Conservation (phyloP, 1,284 basidiomycete species). For the Sporisorium sorghi region DNA sequence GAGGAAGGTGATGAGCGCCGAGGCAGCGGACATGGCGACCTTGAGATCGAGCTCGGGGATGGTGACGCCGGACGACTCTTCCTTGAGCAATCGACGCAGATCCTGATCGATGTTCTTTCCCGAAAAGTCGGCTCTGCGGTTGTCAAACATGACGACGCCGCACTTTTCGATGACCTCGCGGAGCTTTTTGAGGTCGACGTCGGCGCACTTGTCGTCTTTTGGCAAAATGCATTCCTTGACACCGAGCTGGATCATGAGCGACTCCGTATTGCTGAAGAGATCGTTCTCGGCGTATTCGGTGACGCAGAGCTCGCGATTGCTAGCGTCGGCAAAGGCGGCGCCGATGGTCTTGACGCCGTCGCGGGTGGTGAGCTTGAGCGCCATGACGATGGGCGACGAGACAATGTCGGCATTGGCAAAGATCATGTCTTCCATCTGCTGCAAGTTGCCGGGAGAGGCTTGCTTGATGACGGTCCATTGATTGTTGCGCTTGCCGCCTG, state of each 20-base stretch:
- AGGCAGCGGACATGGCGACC: conserved; percentile 81
- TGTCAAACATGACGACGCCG: conserved; percentile 87
- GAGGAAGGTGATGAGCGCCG: conserved; percentile 86
- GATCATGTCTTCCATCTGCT: conserved; percentile 91
- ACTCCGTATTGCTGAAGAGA: conserved; percentile 95
- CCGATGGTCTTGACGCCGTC: conserved; percentile 73
- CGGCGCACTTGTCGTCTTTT: conserved; percentile 73
- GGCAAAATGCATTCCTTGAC: conserved; percentile 87
- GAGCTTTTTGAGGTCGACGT: conserved; percentile 78
- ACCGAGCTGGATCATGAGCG: conserved; percentile 92
- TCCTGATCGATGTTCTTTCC: conserved; percentile 86
- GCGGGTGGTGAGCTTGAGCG: conserved; percentile 81
- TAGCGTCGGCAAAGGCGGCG: conserved; percentile 74
- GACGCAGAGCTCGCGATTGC: conserved; percentile 74
- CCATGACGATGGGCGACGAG: conserved; percentile 89
- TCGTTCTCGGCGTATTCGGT: conserved; percentile 95
- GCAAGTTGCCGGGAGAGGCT: conserved; percentile 94
- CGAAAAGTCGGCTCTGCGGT: conserved; percentile 83
- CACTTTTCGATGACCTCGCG: conserved; percentile 79
- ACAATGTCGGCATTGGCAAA: conserved; percentile 86
- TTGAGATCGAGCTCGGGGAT: conserved; percentile 80
- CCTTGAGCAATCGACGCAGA: conserved; percentile 77
- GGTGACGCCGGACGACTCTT: conserved; percentile 69
- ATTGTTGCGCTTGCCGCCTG: conserved; percentile 79
- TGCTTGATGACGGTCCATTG: conserved; percentile 78